Conservation (phyloP, 441 rosid genomes). For the Erodium moschatum region DNA sequence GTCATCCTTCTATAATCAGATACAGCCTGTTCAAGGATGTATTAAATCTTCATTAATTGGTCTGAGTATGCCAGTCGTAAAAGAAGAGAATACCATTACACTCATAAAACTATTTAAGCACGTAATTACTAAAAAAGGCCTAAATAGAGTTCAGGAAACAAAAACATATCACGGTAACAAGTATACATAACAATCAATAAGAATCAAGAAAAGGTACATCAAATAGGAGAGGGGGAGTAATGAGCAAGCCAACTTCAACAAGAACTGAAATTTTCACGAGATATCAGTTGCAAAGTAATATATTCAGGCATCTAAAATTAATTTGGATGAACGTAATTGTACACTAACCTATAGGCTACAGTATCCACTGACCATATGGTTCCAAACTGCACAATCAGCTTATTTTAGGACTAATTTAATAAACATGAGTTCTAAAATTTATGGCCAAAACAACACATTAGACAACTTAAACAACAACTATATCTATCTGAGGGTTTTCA, state of each 20-base stretch:
- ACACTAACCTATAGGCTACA: not conserved
- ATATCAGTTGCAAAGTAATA: not conserved
- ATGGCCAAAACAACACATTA: not conserved
- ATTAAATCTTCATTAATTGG: constrained; percentile 10
- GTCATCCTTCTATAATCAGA: constrained; percentile 28
- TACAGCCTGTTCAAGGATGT: constrained; percentile 30
- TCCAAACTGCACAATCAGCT: not conserved
- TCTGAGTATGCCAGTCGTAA: not conserved
- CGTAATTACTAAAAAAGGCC: not conserved
- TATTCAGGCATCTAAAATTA: not conserved
- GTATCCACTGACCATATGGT: not conserved
- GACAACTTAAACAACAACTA: not conserved
- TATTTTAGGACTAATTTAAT: not conserved
- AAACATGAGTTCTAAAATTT: not conserved
- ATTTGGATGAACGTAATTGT: not conserved
- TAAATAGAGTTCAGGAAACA: not conserved
- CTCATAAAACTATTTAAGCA: not conserved
- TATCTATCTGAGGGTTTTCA: not conserved
- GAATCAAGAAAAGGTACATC: not conserved
- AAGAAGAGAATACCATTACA: not conserved
- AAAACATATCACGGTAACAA: not conserved
- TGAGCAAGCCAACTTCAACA: not conserved
- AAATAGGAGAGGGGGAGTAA: not conserved
- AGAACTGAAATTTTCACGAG: not conserved
- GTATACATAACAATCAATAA: not conserved